Evolutionary conservation across 345 rosid genomes (phyloP).

Genomic region (Euclidium syriacum): DNA sequence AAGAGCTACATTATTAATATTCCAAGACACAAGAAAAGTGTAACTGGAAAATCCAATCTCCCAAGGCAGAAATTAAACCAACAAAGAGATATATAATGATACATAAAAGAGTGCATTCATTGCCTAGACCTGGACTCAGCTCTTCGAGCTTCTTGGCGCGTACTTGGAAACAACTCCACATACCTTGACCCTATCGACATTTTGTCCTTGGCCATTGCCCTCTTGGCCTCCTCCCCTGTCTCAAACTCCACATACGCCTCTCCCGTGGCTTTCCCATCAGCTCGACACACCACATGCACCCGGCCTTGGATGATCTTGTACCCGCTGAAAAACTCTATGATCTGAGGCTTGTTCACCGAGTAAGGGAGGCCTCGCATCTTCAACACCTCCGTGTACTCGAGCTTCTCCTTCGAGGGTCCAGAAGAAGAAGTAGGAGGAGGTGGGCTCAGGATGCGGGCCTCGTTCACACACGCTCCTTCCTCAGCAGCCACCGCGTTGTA

Average conservation of each 20-base stretch:
- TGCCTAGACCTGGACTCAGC: constrained; percentile 92
- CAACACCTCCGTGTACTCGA: constrained; percentile 73
- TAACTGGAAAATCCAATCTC: background rate
- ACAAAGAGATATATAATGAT: constrained; percentile 12
- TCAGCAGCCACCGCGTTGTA: constrained; percentile 84
- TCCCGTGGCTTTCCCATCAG: constrained; percentile 93
- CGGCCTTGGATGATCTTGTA: constrained; percentile 53
- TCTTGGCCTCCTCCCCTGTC: constrained; percentile 70
- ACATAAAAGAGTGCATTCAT: constrained; percentile 33
- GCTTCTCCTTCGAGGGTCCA: constrained; percentile 61
- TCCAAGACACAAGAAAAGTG: background rate
- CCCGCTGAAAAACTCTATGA: constrained; percentile 63
- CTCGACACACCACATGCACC: constrained; percentile 77
- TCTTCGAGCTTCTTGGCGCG: constrained; percentile 77
- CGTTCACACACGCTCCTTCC: constrained; percentile 72
- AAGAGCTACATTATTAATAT: too few species aligned
- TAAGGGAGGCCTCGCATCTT: constrained; percentile 94
- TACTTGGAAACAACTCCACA: constrained; percentile 81
- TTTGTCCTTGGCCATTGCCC: constrained; percentile 87
- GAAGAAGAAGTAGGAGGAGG: constrained; percentile 40
- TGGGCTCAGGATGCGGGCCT: constrained; percentile 63
- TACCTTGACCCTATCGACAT: constrained; percentile 85
- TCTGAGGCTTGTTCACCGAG: constrained; percentile 60
- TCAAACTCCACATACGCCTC: constrained; percentile 86
- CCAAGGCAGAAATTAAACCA: background rate